Percentiles rank a stretch among this genome's conserved stretches.
These are phyloP conservation scores for Thamnidium elegans DNA, from an alignment of 192 early-diverging fungal species.

Conservation along the genomic window DNA sequence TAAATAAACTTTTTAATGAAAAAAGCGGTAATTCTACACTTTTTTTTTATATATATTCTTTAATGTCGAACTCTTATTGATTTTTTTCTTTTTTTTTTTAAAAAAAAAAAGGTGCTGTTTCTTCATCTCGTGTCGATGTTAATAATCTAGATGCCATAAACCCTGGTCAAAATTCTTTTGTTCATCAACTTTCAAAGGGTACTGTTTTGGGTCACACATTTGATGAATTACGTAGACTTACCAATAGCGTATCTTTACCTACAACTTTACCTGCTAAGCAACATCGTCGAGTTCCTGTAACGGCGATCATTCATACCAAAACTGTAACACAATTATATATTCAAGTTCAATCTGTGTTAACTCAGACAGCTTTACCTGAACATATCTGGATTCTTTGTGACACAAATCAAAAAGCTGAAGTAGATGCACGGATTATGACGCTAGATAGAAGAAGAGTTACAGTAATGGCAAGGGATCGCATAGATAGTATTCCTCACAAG, in stretches of 20 bases:
- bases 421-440: neutral
- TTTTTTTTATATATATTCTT: neutral
- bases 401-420: neutral
- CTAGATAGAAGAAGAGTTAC: slow-evolving; percentile 6
- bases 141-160: neutral
- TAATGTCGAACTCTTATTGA: neutral
- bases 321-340: neutral
- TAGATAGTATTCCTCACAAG: neutral
- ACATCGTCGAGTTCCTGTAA: slow-evolving; percentile 5
- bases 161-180: neutral
- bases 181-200: neutral
- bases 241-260: neutral
- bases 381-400: slow-evolving; percentile 16
- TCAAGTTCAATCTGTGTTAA: slow-evolving; percentile 6
- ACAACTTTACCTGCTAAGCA: neutral
- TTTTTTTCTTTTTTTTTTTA: neutral
- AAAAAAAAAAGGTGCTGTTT: neutral
- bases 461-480: neutral
- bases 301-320: slow-evolving; percentile 8
- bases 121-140: neutral
- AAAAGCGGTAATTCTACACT: neutral
- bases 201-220: neutral
- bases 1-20: slow-evolving; percentile 1
- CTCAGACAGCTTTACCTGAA: slow-evolving; percentile 14
- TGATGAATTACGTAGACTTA: slow-evolving; percentile 6